Evolutionary conservation across 306 rosid genomes (phyloP), one percentile per base, ranked within the genome.

Genomic region (Abrus precatorius): DNA sequence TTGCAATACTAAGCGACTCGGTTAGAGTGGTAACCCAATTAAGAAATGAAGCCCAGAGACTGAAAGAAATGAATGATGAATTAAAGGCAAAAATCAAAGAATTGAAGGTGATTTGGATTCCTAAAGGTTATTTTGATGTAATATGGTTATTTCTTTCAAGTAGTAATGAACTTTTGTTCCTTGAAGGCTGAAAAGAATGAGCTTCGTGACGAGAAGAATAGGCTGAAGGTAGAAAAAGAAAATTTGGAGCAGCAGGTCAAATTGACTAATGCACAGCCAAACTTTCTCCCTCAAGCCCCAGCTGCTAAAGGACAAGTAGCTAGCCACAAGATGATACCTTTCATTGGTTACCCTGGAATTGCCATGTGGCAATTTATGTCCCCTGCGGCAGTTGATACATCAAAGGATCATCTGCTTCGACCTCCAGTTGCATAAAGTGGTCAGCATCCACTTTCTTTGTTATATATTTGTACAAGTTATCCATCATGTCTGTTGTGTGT

Each of bases 331-430:
- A 56, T 92, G 77, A 83, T 93, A 82, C 99, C 99, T 33, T 89
- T 89, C 32, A 84, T 89, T 7, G 97, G 98, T 38, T 95, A 95
- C 77, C 96, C 98, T 52, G 96, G 99, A 74, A 74, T 91, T 10
- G 87, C 92, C 14, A 95, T 95, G 98, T 95, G 99, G 99, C 97
- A 93, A 82, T 92, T 90, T 75, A 89, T 93, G 97, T 86, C 97
- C 9, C 96, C 93, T 12, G 85, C 97, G 41, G 81, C 92, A 6
- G 72, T 95, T 70, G 99, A 95, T 69, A 93, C 97, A 44, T 95
- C 99, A 33, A 90, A 84, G 74, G 99, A 95, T 84, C 98, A 95
- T 72, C 87, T 91, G 45, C 98, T 91, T 52, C 98, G 92, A 44
- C 94, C 99, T 14, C 99, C 99, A 3, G 99, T 93, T 67, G 99